These are phyloP conservation scores for Trichoderma polysporum DNA, from an alignment of 2,329 filamentous ascomycete species.

Conservation along the genomic window DNA sequence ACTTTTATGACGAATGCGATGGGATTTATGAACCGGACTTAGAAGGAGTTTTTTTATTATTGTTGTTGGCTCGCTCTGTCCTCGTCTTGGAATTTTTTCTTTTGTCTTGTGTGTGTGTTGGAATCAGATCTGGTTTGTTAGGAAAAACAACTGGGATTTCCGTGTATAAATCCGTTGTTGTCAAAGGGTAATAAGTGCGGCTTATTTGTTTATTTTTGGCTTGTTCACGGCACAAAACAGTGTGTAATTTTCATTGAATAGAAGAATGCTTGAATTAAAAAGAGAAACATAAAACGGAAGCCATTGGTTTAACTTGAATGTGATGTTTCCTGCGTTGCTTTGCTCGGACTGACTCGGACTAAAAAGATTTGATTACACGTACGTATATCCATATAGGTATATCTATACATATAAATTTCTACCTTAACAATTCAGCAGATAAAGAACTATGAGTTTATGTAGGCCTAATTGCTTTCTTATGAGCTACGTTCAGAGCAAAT, in stretches of 20 bases:
- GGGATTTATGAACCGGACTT: constrained; percentile 15
- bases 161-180: background rate
- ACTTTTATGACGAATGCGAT: constrained; percentile 13
- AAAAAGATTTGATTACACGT: background rate
- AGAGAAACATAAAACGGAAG: background rate
- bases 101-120: background rate
- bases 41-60: constrained; percentile 10
- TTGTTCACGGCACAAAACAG: background rate
- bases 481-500: background rate
- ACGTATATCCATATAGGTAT: too few relatives aligned
- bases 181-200: background rate
- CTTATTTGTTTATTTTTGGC: background rate
- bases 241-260: background rate
- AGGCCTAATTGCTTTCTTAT: too few relatives aligned
- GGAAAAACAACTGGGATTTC: background rate
- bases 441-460: too few relatives aligned
- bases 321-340: background rate
- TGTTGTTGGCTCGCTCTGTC: background rate
- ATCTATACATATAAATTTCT: background rate
- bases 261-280: background rate
- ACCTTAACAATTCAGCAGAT: too few relatives aligned
- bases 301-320: background rate
- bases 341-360: too few relatives aligned
- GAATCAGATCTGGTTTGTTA: background rate
- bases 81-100: background rate